Evolutionary conservation across 2,329 filamentous ascomycete species (phyloP), one percentile per base, ranked within the genome.

Genomic region (Pezicula rhizophila): DNA sequence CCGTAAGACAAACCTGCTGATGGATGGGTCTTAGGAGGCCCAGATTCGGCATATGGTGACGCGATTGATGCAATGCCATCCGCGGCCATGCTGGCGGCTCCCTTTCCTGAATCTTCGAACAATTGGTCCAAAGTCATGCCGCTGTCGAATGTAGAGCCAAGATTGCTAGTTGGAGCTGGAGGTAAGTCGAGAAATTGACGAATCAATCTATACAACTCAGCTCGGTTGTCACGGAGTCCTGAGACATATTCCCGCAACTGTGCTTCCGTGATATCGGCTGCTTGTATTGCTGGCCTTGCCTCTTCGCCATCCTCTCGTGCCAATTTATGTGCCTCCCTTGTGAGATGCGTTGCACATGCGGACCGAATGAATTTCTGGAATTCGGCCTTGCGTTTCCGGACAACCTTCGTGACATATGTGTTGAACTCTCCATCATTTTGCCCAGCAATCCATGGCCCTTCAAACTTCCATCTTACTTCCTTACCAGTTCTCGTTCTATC

Each of bases 371-470:
- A 77, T 18, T 68, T 54, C 42, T 73, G 73, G 64, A 86, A 86
- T 52, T 78, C 71, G 6, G 65, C 46, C 48, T 79, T 78, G 52
- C 68, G 74, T 12, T 68, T 71, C 44, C 75, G 72, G 37, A 86
- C 77, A 18, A 69, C 67, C 57, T 72, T 79, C 45, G 70, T 62
- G 11, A 86, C 50, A 58, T 79, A 86, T 25, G 64, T 61, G 23
- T 74, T 66, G 60, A 87, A 85, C 12, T 80, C 72, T 15, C 80
- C 80, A 52, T 82, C 73, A 4, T 72, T 75, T 70, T 84, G 74
- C 39, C 78, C 77, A 31, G 80, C 80, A 31, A 86, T 70, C 81
- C 81, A 86, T 3, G 83, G 83, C 0, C 83, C 83, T 23, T 68
- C 67, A 55, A 84, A 86, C 62, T 81, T 85, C 83, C 83, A 87